Evolutionary conservation across 805 yeast genomes (phyloP).

Genomic region (Starmera amethionina): DNA sequence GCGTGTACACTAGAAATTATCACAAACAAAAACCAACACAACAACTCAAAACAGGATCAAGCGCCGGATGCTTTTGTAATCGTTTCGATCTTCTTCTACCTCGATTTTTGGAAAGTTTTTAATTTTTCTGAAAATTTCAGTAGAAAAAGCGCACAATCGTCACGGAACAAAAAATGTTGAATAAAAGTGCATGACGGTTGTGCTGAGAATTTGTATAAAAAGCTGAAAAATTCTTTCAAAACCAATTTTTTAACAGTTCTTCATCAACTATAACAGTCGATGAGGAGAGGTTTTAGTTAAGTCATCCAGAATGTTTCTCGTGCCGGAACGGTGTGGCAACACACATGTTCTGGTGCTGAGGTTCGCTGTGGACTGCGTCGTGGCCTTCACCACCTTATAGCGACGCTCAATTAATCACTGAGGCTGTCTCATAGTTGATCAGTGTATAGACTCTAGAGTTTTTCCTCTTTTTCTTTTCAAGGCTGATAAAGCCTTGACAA

Average conservation of each 20-base stretch:
- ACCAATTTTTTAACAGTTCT: conserved; percentile 11
- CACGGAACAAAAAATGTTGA: background rate
- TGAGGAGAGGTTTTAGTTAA: conserved; percentile 32
- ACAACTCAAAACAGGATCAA: no score
- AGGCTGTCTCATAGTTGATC: conserved; percentile 20
- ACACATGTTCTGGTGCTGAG: conserved; percentile 13
- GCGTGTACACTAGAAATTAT: no score
- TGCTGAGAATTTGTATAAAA: background rate
- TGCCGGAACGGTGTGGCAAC: conserved; percentile 9
- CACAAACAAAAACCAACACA: no score
- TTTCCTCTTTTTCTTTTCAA: no score
- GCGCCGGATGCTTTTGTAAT: no score
- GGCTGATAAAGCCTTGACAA: no score
- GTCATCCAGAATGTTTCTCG: conserved; percentile 27
- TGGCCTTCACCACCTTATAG: conserved; percentile 41
- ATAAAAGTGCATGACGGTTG: background rate
- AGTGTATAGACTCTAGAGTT: no score
- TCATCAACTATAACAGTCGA: conserved; percentile 51
- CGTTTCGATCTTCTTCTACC: no score
- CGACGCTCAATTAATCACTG: conserved; percentile 28
- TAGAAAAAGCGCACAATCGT: no score
- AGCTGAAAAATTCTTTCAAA: background rate
- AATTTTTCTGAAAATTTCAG: no score
- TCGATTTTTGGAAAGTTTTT: no score
- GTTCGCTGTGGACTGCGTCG: conserved; percentile 49